Evolutionary conservation across 192 early-diverging fungal genomes (phyloP).

Genomic region (Coemansia sp.): DNA sequence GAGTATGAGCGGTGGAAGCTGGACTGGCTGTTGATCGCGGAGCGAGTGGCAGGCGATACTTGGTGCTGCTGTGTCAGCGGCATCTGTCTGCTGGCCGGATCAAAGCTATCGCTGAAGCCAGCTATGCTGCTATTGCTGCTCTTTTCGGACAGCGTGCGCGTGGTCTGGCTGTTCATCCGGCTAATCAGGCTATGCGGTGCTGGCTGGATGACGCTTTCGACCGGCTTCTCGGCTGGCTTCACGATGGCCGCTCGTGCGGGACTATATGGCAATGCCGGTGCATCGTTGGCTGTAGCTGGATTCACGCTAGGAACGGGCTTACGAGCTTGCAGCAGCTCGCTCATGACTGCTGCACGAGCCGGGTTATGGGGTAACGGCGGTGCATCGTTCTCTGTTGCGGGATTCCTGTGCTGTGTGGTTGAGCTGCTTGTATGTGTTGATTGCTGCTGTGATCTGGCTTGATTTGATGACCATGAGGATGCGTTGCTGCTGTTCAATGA

Average conservation of each 20-base stretch:
- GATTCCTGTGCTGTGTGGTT: slow-evolving; percentile 7
- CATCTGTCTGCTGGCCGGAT: slow-evolving; percentile 8
- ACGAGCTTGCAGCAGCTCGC: background rate
- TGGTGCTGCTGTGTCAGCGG: slow-evolving; percentile 5
- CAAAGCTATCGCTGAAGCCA: slow-evolving; percentile 40
- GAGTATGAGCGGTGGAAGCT: slow-evolving; percentile 4
- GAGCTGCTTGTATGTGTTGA: background rate
- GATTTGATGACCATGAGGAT: background rate
- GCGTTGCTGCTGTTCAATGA: background rate
- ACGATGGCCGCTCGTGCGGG: background rate
- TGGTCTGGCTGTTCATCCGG: slow-evolving; percentile 17
- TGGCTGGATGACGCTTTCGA: slow-evolving; percentile 27
- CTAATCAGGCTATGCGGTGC: slow-evolving; percentile 24
- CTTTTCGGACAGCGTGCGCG: background rate
- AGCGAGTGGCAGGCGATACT: slow-evolving; percentile 2
- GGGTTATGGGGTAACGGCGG: slow-evolving; percentile 28
- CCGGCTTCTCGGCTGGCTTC: background rate
- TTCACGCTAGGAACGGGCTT: slow-evolving; percentile 3
- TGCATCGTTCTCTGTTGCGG: slow-evolving; percentile 27
- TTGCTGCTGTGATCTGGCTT: background rate
- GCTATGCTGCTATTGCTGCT: background rate
- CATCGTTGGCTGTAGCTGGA: slow-evolving; percentile 8
- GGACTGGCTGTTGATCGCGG: background rate
- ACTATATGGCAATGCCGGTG: slow-evolving; percentile 20
- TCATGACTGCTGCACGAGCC: slow-evolving; percentile 1